Percentiles rank a stretch among this genome's conserved stretches.
These are phyloP conservation scores for Setomelanomma holmii DNA, from an alignment of 2,329 filamentous ascomycete species.

Conservation along the genomic window DNA sequence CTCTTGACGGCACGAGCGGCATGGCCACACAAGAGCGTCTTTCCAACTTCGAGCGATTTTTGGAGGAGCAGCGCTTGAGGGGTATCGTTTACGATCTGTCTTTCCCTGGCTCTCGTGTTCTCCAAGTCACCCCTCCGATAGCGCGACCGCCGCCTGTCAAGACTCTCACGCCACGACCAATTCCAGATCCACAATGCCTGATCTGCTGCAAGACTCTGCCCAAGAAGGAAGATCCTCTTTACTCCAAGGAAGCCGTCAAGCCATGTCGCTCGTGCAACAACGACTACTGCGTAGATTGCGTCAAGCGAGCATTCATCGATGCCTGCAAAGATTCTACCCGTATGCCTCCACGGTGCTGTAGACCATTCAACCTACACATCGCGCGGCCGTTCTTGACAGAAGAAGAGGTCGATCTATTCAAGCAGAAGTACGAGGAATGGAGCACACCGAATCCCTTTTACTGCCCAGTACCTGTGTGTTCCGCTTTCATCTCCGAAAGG, in stretches of 20 bases:
- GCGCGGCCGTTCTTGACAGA: slow-evolving; percentile 44
- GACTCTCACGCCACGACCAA: not conserved
- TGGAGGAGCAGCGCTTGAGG: slow-evolving; percentile 12
- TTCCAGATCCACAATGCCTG: not conserved
- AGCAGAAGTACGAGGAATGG: slow-evolving; percentile 58
- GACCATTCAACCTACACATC: slow-evolving; percentile 52
- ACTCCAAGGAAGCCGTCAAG: slow-evolving; percentile 13
- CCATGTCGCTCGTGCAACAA: slow-evolving; percentile 44
- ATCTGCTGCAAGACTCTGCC: slow-evolving; percentile 24
- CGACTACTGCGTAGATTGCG: slow-evolving; percentile 47
- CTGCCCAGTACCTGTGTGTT: slow-evolving; percentile 58
- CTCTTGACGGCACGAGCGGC: not conserved
- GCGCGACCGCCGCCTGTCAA: not conserved
- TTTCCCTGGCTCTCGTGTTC: not conserved
- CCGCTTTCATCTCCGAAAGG: slow-evolving; percentile 53
- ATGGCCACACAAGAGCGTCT: slow-evolving; percentile 2
- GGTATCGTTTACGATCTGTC: slow-evolving; percentile 13
- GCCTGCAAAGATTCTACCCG: slow-evolving; percentile 48
- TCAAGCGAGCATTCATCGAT: slow-evolving; percentile 51
- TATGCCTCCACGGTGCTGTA: slow-evolving; percentile 58
- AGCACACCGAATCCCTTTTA: slow-evolving; percentile 55
- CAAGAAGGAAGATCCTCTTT: slow-evolving; percentile 6
- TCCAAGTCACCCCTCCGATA: not conserved
- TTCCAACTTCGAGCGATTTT: slow-evolving; percentile 8
- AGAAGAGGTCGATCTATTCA: slow-evolving; percentile 47